Base-by-base conservation (phyloP, 169 alveolate species). In the Plasmodium fragile region DNA sequence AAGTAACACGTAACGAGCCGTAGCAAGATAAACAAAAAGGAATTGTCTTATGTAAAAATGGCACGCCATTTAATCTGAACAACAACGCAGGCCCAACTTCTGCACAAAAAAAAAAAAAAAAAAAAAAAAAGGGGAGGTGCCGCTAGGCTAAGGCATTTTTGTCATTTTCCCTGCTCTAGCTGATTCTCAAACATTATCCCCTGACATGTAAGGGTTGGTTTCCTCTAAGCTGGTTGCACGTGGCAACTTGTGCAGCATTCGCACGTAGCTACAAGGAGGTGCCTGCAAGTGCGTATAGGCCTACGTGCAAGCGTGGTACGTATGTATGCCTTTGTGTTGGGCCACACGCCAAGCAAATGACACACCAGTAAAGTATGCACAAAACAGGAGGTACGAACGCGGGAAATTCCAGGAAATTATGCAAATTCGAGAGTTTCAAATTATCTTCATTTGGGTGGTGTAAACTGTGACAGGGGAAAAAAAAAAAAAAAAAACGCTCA, bases 251-350 rank as follows among this genome's bases (percentile, higher is more conserved):
- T 49, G 59, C 22, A 49, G 2, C 22, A 49, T 49, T 49, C 59
- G 59, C 22, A 2, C 59, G 22, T 5, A 7, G 18, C 8, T 22
- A 83, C 13, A 16, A 18, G 80, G 7, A 13, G 22, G 43, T 34
- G 18, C 18, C 39, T 70, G 43, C 39, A 70, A 3, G 25, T 32
- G 80, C 43, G 18, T 32, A 34, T 70, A 70, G 43, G 43, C 18
- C 13, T 32, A 70, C 82, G 49, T 82, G 78, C 4, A 89, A 83
- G n/a, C 77, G 55, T 8, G 43, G 79, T 18, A 81, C 79, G 32
- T 5, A 43, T 28, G 92, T 34, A 34, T 32, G 39, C 18, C 43
- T 22, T n/a, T n/a, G n/a, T 32, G 22, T 2, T 30, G 43, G 39
- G 22, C 59, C 59, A 2, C 59, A 49, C 59, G 59, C 59, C 59